phyloP scores from a whole-genome alignment of 768 basidiomycete genomes.

The Chalciporus piperatus region DNA sequence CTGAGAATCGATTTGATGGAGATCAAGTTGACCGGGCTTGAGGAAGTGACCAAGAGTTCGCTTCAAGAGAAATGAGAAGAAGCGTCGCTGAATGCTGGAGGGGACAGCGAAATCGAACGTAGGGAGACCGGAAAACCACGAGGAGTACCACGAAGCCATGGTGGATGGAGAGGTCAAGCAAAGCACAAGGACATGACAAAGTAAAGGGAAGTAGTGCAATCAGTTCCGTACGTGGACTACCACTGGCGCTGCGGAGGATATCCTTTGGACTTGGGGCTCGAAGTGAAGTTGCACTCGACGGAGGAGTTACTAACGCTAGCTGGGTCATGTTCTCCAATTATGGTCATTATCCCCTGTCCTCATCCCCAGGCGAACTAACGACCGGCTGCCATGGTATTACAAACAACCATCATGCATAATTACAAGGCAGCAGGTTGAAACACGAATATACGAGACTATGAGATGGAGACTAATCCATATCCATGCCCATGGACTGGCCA shows the following conservation, averaged over 20 bases:
- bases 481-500: slow-evolving; percentile 91
- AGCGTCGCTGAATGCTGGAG: slow-evolving; percentile 76
- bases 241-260: slow-evolving; percentile 4
- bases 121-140: slow-evolving; percentile 54
- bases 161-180: slow-evolving; percentile 11
- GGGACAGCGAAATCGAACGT: slow-evolving; percentile 65
- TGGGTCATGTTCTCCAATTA: slow-evolving; percentile 13
- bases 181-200: slow-evolving; percentile 15
- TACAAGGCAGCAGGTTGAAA: not conserved
- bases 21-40: slow-evolving; percentile 86
- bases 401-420: not conserved
- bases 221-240: not conserved
- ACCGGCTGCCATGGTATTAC: not conserved
- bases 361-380: not conserved
- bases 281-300: not conserved
- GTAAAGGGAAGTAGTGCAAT: not conserved
- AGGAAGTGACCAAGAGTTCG: slow-evolving; percentile 81
- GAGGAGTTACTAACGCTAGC: not conserved
- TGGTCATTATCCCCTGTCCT: slow-evolving; percentile 21
- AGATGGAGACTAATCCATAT: slow-evolving; percentile 54
- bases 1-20: slow-evolving; percentile 85
- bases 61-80: slow-evolving; percentile 86
- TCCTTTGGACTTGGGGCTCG: slow-evolving; percentile 2
- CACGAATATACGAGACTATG: not conserved
- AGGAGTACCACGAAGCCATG: slow-evolving; percentile 59